Percentiles rank a stretch among this genome's conserved stretches.
phyloP scores from a whole-genome alignment of 2,329 filamentous ascomycete genomes.

The Myriosclerotinia duriaeana region DNA sequence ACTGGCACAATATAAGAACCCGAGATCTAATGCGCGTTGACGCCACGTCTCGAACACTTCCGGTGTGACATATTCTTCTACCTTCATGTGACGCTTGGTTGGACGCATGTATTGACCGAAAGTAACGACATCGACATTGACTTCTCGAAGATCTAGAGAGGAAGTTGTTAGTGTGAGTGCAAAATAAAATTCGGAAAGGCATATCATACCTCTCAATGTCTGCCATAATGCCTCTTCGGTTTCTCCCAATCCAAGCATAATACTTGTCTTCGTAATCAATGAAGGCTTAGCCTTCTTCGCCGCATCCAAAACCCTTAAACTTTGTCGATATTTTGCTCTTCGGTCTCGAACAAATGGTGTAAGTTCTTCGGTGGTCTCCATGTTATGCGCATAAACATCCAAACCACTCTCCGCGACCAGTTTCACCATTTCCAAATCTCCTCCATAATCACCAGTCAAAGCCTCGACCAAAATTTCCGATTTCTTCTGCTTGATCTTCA shows the following conservation, averaged over 20 bases:
- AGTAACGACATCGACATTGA: slow-evolving; percentile 88
- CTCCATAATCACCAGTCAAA: slow-evolving; percentile 82
- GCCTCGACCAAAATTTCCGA: slow-evolving; percentile 78
- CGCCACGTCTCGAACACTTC: slow-evolving; percentile 91
- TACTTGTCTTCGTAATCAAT: slow-evolving; percentile 96
- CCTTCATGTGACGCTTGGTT: slow-evolving; percentile 95
- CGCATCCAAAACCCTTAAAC: slow-evolving; percentile 72
- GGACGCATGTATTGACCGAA: slow-evolving; percentile 99
- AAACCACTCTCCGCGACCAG: slow-evolving; percentile 83
- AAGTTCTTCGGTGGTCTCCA: slow-evolving; percentile 90
- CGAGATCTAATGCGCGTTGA: slow-evolving; percentile 85
- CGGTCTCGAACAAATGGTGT: slow-evolving; percentile 89
- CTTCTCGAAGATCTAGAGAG: slow-evolving; percentile 67
- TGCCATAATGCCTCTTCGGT: slow-evolving; percentile 82
- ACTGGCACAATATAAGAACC: slow-evolving; percentile 94
- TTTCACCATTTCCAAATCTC: slow-evolving; percentile 82
- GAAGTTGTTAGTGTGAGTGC: slow-evolving; percentile 24
- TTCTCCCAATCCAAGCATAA: slow-evolving; percentile 96
- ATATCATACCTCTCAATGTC: slow-evolving; percentile 62
- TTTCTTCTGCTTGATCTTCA: slow-evolving; percentile 85
- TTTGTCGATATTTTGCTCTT: slow-evolving; percentile 85
- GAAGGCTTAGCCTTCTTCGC: slow-evolving; percentile 73
- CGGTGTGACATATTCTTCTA: slow-evolving; percentile 91
- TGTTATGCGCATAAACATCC: slow-evolving; percentile 95
- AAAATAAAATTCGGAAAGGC: neutral